Percentiles rank a stretch among this genome's conserved stretches.
Conservation (phyloP, 2,329 filamentous ascomycete species). For the Colletotrichum euphorbiae region DNA sequence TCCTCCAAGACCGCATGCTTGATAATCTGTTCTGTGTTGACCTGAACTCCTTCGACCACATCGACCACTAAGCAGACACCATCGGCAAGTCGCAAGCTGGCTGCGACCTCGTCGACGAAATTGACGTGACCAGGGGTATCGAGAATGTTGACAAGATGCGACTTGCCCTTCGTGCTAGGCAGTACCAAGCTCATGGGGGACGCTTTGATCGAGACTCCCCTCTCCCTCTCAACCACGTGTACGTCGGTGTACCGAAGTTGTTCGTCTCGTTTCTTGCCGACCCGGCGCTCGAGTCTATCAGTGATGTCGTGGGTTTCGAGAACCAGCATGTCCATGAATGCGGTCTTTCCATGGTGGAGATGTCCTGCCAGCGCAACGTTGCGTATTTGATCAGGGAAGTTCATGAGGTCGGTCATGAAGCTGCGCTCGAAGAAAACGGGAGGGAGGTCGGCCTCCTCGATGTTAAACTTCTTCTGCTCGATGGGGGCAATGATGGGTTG, state of each 20-base stretch:
- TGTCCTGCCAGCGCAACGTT: conserved; percentile 94
- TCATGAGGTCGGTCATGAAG: conserved; percentile 97
- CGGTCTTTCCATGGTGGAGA: conserved; percentile 96
- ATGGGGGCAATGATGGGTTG: conserved; percentile 95
- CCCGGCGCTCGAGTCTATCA: conserved; percentile 81
- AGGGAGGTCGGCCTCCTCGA: conserved; percentile 92
- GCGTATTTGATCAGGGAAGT: conserved; percentile 92
- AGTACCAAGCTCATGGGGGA: conserved; percentile 95
- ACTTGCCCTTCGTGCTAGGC: conserved; percentile 90
- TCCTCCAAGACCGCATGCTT: conserved; percentile 93
- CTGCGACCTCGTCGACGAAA: conserved; percentile 96
- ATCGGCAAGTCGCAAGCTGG: conserved; percentile 86
- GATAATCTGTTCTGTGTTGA: conserved; percentile 97
- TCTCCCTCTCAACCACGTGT: conserved; percentile 87
- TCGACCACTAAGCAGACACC: conserved; percentile 95
- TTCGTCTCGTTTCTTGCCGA: conserved; percentile 85
- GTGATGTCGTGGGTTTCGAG: conserved; percentile 92
- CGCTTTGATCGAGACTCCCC: conserved; percentile 91
- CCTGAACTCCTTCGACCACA: conserved; percentile 98
- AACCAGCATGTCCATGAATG: conserved; percentile 98
- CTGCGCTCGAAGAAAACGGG: conserved; percentile 87
- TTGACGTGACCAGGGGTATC: conserved; percentile 99
- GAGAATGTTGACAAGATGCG: conserved; percentile 92
- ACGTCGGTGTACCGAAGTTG: conserved; percentile 96
- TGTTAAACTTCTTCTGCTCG: conserved; percentile 94